These are phyloP conservation scores for Primulina tabacum DNA, from an alignment of 257 asterid species.

Conservation along the genomic window DNA sequence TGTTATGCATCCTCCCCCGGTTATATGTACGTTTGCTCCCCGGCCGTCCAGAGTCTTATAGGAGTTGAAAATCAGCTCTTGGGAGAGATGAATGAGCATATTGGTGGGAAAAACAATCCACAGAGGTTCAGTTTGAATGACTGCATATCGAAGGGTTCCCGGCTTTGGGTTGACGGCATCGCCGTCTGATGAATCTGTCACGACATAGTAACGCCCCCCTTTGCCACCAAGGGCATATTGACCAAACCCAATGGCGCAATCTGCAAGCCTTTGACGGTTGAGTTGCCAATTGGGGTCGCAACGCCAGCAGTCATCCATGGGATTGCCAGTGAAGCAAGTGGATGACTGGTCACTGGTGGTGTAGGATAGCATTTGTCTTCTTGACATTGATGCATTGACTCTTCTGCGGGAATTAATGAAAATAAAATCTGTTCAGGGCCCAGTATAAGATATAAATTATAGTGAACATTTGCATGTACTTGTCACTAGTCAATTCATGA, in stretches of 20 bases:
- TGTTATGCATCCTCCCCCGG: conserved; percentile 72
- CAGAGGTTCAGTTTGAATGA: conserved; percentile 65
- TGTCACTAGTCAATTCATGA: not conserved
- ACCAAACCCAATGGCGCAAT: conserved; percentile 69
- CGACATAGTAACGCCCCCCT: conserved; percentile 66
- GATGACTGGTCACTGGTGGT: conserved; percentile 36
- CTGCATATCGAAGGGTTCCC: conserved; percentile 66
- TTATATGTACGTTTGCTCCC: conserved; percentile 52
- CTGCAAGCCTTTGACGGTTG: conserved; percentile 66
- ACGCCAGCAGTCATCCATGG: conserved; percentile 79
- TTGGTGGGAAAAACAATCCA: conserved; percentile 68
- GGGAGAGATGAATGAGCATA: conserved; percentile 56
- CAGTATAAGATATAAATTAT: not conserved
- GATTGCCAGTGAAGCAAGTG: conserved; percentile 59
- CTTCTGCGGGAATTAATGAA: conserved; percentile 34
- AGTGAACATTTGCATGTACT: not conserved
- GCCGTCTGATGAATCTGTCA: conserved; percentile 63
- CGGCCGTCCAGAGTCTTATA: conserved; percentile 71
- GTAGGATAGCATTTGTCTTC: conserved; percentile 54
- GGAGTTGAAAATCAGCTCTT: conserved; percentile 73
- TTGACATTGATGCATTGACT: conserved; percentile 51
- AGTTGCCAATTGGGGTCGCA: conserved; percentile 68
- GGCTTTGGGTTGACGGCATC: conserved; percentile 59
- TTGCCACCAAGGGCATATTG: conserved; percentile 74
- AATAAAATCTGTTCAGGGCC: not conserved